Evolutionary conservation across 2,329 filamentous ascomycete species (phyloP).

Genomic region (Fusarium compactum): DNA sequence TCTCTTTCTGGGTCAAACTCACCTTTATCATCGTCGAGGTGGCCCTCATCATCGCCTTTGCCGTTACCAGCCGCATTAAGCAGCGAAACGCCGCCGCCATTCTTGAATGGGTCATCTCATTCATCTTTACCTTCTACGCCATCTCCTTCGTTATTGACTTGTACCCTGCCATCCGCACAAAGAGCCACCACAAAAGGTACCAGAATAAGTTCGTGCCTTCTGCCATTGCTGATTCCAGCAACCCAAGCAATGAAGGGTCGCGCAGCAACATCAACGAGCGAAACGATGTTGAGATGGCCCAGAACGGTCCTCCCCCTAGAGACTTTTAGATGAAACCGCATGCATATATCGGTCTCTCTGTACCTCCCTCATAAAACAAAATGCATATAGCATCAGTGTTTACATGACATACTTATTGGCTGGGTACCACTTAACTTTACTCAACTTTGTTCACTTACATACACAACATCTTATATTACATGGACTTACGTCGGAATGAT

Average conservation of each 20-base stretch:
- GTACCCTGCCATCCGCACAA: constrained; percentile 78
- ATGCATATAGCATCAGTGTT: background rate
- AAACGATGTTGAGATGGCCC: constrained; percentile 37
- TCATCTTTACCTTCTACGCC: constrained; percentile 90
- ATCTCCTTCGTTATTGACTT: constrained; percentile 90
- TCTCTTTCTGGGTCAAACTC: constrained; percentile 90
- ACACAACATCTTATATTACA: constrained; percentile 13
- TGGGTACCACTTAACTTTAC: background rate
- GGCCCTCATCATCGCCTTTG: constrained; percentile 79
- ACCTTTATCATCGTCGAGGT: constrained; percentile 85
- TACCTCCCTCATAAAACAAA: background rate
- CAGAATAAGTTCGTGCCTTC: constrained; percentile 48
- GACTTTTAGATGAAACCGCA: constrained; percentile 19
- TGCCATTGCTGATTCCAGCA: constrained; percentile 28
- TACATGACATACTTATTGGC: background rate
- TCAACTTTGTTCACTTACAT: background rate
- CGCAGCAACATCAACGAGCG: constrained; percentile 15
- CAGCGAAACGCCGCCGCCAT: constrained; percentile 77
- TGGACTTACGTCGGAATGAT: constrained; percentile 34
- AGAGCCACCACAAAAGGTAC: constrained; percentile 50
- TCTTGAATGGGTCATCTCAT: constrained; percentile 82
- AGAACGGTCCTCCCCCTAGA: constrained; percentile 20
- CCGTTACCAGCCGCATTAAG: constrained; percentile 61
- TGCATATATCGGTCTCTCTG: background rate
- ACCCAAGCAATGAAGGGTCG: constrained; percentile 30